A percentile compares a stretch with the other conserved stretches of the same genome.
These are phyloP conservation scores for Pinus albicaulis DNA, from an alignment of 75 land plant genomes.

Conservation along the genomic window DNA sequence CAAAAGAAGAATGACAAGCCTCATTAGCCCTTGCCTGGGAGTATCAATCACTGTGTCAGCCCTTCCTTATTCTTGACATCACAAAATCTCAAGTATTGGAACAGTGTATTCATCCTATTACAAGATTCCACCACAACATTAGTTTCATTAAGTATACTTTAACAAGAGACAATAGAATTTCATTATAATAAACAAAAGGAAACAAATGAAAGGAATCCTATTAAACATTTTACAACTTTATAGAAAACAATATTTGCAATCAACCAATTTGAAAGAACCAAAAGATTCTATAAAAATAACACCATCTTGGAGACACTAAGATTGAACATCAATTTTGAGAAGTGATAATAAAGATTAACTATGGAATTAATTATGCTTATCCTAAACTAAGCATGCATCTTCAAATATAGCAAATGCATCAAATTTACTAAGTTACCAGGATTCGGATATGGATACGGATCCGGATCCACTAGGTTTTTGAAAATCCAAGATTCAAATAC, in stretches of 20 bases:
- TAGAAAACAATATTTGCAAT: background rate
- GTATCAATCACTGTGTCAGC: background rate
- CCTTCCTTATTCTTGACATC: background rate
- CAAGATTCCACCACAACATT: background rate
- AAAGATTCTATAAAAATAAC: background rate
- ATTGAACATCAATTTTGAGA: background rate
- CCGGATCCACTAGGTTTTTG: too few relatives aligned
- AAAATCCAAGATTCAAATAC: too few relatives aligned
- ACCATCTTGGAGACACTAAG: background rate
- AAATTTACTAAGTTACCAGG: too few relatives aligned
- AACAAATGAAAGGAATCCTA: background rate
- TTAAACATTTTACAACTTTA: background rate
- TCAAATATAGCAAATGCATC: background rate
- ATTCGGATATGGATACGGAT: too few relatives aligned
- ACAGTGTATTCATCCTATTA: conserved; percentile 1
- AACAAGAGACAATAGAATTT: background rate
- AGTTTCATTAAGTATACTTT: background rate
- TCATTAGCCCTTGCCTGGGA: background rate
- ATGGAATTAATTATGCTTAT: background rate
- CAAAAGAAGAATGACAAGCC: background rate
- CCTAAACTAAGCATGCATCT: background rate
- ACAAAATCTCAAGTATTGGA: background rate
- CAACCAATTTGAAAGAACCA: background rate
- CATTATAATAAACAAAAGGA: background rate
- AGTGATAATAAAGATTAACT: background rate